Conservation (phyloP, 2,329 filamentous ascomycete genomes). For the Sporothrix curviconia region DNA sequence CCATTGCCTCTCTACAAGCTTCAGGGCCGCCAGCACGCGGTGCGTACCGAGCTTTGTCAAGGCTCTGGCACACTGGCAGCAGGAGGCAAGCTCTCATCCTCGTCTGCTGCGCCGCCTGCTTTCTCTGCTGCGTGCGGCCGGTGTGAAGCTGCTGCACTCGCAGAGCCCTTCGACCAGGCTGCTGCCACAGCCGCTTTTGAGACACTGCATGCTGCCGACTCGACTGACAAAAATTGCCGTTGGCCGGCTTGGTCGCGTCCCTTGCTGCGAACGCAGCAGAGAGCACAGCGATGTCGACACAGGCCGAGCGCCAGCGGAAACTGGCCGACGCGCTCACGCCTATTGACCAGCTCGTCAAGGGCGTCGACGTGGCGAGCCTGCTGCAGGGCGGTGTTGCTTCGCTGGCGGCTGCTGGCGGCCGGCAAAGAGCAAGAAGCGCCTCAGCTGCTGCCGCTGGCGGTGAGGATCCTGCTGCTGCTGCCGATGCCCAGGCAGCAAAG, state of each 20-base stretch:
- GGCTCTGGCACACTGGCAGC: conserved; percentile 75
- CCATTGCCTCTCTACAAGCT: conserved; percentile 72
- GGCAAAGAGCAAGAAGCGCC: conserved; percentile 40
- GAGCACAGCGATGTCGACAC: conserved; percentile 49
- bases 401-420: conserved; percentile 33
- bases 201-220: conserved; percentile 58
- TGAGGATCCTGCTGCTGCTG: conserved; percentile 29
- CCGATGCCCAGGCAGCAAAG: conserved; percentile 14
- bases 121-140: conserved; percentile 74
- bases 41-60: conserved; percentile 68
- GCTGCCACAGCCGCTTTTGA: conserved; percentile 75
- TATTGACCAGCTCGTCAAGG: conserved; percentile 53
- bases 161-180: conserved; percentile 60
- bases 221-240: conserved; percentile 62
- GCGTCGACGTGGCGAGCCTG: conserved; percentile 55
- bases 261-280: conserved; percentile 54
- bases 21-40: conserved; percentile 65
- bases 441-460: conserved; percentile 32
- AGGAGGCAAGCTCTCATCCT: conserved; percentile 30
- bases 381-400: conserved; percentile 59
- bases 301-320: neutral
- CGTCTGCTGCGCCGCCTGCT: conserved; percentile 29
- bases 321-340: conserved; percentile 16
- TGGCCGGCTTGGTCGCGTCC: conserved; percentile 81
- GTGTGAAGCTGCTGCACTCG: conserved; percentile 74